Percentiles rank a stretch among this genome's conserved stretches.
phyloP scores from a whole-genome alignment of 805 yeast genomes.

The Monosporozyma unispora region DNA sequence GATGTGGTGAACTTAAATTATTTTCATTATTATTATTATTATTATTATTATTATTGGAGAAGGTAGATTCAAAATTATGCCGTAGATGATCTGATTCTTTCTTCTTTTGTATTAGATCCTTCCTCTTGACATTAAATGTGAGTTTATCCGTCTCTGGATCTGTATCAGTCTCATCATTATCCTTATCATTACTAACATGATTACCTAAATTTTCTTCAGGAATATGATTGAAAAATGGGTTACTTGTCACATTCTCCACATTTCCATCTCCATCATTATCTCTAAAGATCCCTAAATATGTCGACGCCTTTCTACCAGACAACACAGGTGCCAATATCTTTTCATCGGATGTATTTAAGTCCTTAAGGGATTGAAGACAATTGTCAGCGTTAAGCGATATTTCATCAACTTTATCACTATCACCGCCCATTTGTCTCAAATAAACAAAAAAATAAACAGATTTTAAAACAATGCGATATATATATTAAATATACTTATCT shows the following conservation, averaged over 20 bases:
- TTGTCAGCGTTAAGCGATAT: background rate
- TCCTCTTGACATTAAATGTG: background rate
- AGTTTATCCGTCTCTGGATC: background rate
- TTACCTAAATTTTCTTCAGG: background rate
- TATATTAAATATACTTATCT: background rate
- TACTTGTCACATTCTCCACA: background rate
- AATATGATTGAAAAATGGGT: background rate
- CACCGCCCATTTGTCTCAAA: background rate
- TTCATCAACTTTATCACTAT: background rate
- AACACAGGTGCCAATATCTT: slow-evolving; percentile 16
- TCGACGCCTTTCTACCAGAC: slow-evolving; percentile 30
- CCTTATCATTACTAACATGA: background rate
- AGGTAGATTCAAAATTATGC: background rate
- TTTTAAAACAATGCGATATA: background rate
- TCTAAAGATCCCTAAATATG: slow-evolving; percentile 27
- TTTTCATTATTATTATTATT: background rate
- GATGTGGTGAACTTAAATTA: background rate
- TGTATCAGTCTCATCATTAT: background rate
- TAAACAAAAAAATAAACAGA: background rate
- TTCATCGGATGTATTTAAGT: slow-evolving; percentile 20
- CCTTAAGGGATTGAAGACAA: slow-evolving; percentile 13
- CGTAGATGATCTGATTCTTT: background rate
- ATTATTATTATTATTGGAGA: background rate
- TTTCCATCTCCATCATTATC: slow-evolving; percentile 17
- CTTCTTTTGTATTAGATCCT: background rate